A percentile compares a stretch with the other conserved stretches of the same genome.
Evolutionary conservation across 257 asterid genomes (phyloP).

Genomic region (Plectranthus barbatus): DNA sequence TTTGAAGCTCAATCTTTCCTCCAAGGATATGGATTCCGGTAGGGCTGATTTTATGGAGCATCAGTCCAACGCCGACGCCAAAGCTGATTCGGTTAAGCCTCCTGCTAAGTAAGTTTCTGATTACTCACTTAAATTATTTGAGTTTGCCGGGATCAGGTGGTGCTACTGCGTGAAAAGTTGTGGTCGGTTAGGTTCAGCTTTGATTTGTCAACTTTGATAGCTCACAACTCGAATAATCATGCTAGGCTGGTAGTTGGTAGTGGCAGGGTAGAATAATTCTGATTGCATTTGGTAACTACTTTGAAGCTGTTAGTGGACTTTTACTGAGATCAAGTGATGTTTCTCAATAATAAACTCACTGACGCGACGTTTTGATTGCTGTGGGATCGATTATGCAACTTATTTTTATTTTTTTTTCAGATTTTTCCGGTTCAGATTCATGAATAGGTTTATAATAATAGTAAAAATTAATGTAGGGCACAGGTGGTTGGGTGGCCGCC

Average conservation of each 20-base stretch:
- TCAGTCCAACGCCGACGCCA: not conserved
- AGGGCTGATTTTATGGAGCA: slow-evolving; percentile 5
- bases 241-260: not conserved
- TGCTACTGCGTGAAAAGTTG: not conserved
- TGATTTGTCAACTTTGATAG: not conserved
- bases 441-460: not conserved
- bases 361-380: not conserved
- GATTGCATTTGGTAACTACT: no score
- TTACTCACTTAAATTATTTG: not conserved
- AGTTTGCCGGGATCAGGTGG: not conserved
- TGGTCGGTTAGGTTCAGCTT: not conserved
- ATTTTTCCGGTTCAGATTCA: not conserved
- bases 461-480: slow-evolving; percentile 36
- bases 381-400: not conserved
- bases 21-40: slow-evolving; percentile 23
- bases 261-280: not conserved
- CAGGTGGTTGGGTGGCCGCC: slow-evolving; percentile 97
- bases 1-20: slow-evolving; percentile 60
- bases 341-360: not conserved
- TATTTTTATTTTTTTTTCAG: no score
- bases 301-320: not conserved
- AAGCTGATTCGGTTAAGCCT: slow-evolving; percentile 10
- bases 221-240: not conserved
- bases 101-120: slow-evolving; percentile 33
- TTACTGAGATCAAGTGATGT: not conserved